Conservation (phyloP, 2,329 filamentous ascomycete species). For the Claviceps purpurea region DNA sequence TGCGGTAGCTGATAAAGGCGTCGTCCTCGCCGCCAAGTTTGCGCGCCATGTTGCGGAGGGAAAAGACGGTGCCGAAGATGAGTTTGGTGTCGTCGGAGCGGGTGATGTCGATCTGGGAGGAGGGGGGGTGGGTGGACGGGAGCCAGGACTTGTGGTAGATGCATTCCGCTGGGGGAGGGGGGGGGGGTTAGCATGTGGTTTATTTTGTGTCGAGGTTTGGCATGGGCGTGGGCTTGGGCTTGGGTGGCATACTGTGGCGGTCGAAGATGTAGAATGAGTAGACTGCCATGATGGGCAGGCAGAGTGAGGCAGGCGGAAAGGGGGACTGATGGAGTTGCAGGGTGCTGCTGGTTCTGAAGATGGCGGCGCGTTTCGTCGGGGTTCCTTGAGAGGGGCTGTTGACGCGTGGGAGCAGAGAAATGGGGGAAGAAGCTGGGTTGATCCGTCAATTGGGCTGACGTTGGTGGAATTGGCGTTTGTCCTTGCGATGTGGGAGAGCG, state of each 20-base stretch:
- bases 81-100: slow-evolving; percentile 80
- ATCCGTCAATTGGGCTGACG: neutral
- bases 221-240: too few species aligned
- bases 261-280: slow-evolving; percentile 99
- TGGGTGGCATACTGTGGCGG: slow-evolving; percentile 62
- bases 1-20: slow-evolving; percentile 88
- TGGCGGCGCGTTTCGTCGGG: too few species aligned
- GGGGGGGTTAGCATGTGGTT: neutral
- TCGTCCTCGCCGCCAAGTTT: slow-evolving; percentile 91
- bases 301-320: neutral
- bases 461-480: neutral
- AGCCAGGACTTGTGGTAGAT: slow-evolving; percentile 89
- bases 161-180: slow-evolving; percentile 61
- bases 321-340: neutral
- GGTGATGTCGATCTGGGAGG: slow-evolving; percentile 30
- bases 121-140: slow-evolving; percentile 27
- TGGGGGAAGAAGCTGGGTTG: neutral
- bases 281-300: slow-evolving; percentile 57
- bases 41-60: slow-evolving; percentile 87
- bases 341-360: neutral
- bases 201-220: neutral
- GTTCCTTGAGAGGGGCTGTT: too few species aligned
- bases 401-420: neutral
- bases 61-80: slow-evolving; percentile 94
- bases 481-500: neutral